Conservation (phyloP, 2,329 filamentous ascomycete genomes). For the Aspergillus udagawae region DNA sequence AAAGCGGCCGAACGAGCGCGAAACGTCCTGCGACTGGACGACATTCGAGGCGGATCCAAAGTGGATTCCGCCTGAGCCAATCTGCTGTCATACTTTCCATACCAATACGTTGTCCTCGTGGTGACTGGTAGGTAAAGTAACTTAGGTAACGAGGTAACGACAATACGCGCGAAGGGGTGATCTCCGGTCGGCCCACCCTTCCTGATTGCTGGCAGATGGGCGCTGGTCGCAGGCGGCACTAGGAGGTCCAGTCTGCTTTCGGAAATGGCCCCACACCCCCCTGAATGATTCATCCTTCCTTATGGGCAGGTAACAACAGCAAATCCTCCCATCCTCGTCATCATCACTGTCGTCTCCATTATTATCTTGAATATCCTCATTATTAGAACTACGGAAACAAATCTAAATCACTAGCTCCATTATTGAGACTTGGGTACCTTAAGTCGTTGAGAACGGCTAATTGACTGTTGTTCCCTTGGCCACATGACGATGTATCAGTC, state of each 20-base stretch:
- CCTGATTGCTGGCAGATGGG: background rate
- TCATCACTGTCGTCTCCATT: background rate
- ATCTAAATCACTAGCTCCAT: background rate
- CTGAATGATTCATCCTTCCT: background rate
- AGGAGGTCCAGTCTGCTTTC: background rate
- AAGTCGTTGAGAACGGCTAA: background rate
- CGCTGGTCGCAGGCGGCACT: background rate
- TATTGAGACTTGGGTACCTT: background rate
- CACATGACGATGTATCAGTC: background rate
- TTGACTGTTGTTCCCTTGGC: background rate
- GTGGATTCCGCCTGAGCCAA: constrained; percentile 4
- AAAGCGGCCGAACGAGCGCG: constrained; percentile 21
- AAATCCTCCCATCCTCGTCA: background rate
- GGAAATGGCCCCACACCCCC: background rate
- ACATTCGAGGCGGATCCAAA: background rate
- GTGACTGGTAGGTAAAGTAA: background rate
- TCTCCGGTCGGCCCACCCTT: constrained; percentile 9
- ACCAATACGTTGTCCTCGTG: constrained; percentile 5
- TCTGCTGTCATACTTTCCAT: constrained; percentile 13
- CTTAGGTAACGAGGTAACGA: constrained; percentile 17
- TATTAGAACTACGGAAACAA: background rate
- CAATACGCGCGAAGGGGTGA: constrained; percentile 10
- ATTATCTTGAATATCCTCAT: background rate
- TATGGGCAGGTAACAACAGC: background rate
- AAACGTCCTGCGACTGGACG: constrained; percentile 12